Conservation (phyloP, 257 asterid genomes). For the Rauvolfia tetraphylla region DNA sequence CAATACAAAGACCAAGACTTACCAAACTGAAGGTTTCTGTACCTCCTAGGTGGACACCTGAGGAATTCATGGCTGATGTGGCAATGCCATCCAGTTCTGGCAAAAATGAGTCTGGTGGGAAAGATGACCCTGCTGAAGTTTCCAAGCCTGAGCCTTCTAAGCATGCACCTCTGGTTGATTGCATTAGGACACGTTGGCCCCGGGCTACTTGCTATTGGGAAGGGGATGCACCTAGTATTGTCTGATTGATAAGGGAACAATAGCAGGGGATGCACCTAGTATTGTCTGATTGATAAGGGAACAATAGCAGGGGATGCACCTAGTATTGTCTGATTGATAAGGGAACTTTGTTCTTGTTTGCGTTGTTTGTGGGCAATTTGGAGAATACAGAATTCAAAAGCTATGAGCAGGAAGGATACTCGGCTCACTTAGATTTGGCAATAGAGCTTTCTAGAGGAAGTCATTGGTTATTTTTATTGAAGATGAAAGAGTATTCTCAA, state of each 20-base stretch:
- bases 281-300: slow-evolving; percentile 27
- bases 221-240: slow-evolving; percentile 94
- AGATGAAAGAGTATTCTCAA: neutral
- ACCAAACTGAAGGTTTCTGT: slow-evolving; percentile 82
- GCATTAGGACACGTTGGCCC: slow-evolving; percentile 88
- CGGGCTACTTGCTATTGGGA: slow-evolving; percentile 89
- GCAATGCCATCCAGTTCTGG: slow-evolving; percentile 32
- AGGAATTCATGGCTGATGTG: slow-evolving; percentile 69
- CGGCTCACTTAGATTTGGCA: neutral
- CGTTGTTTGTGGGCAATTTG: slow-evolving; percentile 4
- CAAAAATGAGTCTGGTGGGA: slow-evolving; percentile 29
- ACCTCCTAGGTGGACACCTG: slow-evolving; percentile 97
- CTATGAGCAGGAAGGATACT: neutral
- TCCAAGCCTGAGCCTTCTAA: slow-evolving; percentile 63
- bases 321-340: slow-evolving; percentile 65
- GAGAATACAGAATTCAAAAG: neutral
- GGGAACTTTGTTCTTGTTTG: neutral
- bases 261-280: no score
- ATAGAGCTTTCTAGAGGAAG: neutral
- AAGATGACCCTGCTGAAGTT: slow-evolving; percentile 37
- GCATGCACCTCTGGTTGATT: slow-evolving; percentile 89
- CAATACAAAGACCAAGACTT: slow-evolving; percentile 77
- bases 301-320: slow-evolving; percentile 88
- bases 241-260: slow-evolving; percentile 35
- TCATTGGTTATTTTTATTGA: neutral